Conservation (phyloP, 495 filamentous ascomycete genomes). For the Trypethelium eluteriae region DNA sequence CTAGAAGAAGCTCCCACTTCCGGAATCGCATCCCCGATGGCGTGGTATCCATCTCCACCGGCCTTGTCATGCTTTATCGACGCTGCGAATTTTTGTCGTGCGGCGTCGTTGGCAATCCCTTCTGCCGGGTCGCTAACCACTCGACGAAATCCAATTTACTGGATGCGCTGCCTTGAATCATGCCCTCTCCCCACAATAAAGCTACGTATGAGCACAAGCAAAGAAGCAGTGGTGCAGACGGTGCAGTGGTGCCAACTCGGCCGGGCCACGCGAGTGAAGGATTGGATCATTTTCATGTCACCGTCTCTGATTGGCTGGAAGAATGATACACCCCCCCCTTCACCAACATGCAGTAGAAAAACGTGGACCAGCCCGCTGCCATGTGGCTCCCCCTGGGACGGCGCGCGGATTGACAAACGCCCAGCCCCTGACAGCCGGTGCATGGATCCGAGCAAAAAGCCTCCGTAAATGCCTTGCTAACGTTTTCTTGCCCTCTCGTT, state of each 20-base stretch:
- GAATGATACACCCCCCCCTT: conserved; percentile 1
- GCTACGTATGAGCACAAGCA: too few relatives aligned
- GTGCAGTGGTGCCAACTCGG: neutral
- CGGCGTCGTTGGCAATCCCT: neutral
- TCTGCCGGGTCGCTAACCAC: neutral
- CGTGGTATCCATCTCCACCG: neutral
- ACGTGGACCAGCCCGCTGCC: conserved; percentile 9
- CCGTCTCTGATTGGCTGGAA: neutral
- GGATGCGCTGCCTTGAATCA: neutral
- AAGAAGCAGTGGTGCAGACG: neutral
- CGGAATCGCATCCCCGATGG: conserved; percentile 4
- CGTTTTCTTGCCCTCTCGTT: neutral
- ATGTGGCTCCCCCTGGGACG: conserved; percentile 2
- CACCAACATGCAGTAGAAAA: conserved; percentile 7
- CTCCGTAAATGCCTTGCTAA: neutral
- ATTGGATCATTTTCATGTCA: neutral
- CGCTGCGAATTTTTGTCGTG: neutral
- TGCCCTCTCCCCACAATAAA: neutral
- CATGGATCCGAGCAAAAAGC: neutral
- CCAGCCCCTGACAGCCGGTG: conserved; percentile 1
- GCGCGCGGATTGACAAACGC: conserved; percentile 9
- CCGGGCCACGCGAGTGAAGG: neutral
- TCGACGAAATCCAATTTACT: neutral
- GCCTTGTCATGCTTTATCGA: neutral
- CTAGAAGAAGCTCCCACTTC: conserved; percentile 9